Base-by-base conservation (phyloP, 192 early-diverging fungal genomes). In the Mortierella alpina region DNA sequence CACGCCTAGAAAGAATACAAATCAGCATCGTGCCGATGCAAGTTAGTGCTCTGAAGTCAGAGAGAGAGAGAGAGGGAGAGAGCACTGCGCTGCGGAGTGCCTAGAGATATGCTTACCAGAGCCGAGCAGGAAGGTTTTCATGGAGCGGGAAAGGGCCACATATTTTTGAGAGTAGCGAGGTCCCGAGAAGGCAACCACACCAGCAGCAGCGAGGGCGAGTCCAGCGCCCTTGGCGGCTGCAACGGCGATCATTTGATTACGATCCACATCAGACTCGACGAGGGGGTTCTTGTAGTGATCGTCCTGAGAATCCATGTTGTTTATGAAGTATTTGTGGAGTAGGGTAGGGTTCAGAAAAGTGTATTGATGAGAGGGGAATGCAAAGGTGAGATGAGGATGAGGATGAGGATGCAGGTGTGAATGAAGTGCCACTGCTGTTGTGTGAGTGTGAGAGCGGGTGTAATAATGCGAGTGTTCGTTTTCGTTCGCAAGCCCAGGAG, bases 211-310 rank as follows among this genome's bases (percentile, higher is more conserved):
- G 14, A 80, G 70, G 49, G 77, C 77, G 17, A 80, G 70, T 47
- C 70, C 77, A 51, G 77, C 77, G 53, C 77, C 77, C 61, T 80
- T 80, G 41, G 77, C 77, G 2, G 77, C 77, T 18, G 70, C 77
- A 6, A 66, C 31, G 40, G 18, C 31, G 46, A 80, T 53, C 42
- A 80, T 9, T 39, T 60, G 1, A 20, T 71, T 63, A 49, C 58
- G 68, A 60, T 80, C 60, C 6, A 72, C 59, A 13, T 57, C 2
- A 0, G 23, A 5, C 2, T 80, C 60, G 55, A 73, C 31, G 55
- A 41, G 62, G 14, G 71, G 62, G 71, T 52, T 73, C 48, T 73
- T 65, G 47, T 18, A 70, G 65, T 80, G 60, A 22, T 53, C 31
- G 11, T 22, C 14, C 14, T 74, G 15, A 17, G 10, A 54, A 11